These are phyloP conservation scores for Raphanus hybrid DNA, from an alignment of 441 rosid genomes.

Conservation along the genomic window DNA sequence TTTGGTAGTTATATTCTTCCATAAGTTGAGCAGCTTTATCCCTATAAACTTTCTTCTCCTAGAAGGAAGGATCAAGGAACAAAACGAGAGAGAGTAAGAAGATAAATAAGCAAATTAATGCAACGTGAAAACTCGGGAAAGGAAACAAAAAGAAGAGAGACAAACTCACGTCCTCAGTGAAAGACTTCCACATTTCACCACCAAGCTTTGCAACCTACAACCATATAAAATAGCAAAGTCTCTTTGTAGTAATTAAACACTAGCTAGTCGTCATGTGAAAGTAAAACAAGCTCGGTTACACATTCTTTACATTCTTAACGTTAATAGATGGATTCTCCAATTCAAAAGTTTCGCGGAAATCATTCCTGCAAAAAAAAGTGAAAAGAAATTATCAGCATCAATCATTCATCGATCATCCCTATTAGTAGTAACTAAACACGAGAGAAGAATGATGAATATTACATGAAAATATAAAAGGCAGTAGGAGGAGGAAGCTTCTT, in stretches of 20 bases:
- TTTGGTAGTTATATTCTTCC: constrained; percentile 58
- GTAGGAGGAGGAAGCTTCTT: constrained; percentile 45
- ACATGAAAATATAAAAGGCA: constrained; percentile 88
- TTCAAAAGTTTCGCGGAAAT: constrained; percentile 65
- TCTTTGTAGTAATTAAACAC: neutral
- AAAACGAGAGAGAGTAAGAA: constrained; percentile 5
- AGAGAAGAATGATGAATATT: neutral
- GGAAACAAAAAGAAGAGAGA: neutral
- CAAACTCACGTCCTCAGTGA: constrained; percentile 77
- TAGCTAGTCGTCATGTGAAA: neutral
- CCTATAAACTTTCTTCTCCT: constrained; percentile 81
- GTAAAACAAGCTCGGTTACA: neutral
- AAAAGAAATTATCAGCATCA: too few species aligned
- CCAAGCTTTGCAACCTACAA: constrained; percentile 80
- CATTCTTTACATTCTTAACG: constrained; percentile 51
- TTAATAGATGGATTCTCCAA: constrained; percentile 63
- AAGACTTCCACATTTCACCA: constrained; percentile 88
- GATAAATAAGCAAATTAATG: neutral
- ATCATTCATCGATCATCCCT: too few species aligned
- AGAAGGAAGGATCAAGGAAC: constrained; percentile 2
- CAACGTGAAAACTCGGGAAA: neutral
- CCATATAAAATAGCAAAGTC: neutral
- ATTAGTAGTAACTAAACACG: too few species aligned
- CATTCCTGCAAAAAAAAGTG: constrained; percentile 53
- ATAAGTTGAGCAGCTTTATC: constrained; percentile 82